phyloP scores from a whole-genome alignment of 345 rosid species.

The Lagerstroemia speciosa region DNA sequence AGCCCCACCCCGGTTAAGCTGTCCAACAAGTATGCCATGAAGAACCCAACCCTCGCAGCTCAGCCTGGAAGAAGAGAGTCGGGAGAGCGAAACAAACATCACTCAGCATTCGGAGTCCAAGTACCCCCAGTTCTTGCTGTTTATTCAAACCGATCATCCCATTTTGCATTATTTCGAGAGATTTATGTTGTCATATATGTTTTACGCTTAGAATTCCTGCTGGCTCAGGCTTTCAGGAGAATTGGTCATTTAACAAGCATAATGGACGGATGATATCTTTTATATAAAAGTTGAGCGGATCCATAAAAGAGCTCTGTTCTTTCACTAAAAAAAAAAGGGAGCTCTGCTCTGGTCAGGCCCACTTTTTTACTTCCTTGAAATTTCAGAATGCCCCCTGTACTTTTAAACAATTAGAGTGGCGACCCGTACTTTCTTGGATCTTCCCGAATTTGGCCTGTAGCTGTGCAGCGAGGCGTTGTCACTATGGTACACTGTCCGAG shows the following conservation, averaged over 20 bases:
- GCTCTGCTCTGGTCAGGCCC: neutral
- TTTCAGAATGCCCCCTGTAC: neutral
- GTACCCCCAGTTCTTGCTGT: too few species aligned
- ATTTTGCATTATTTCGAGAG: too few species aligned
- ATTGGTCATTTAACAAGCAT: too few species aligned
- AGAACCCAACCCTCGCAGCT: slow-evolving; percentile 96
- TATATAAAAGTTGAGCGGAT: too few species aligned
- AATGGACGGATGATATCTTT: neutral
- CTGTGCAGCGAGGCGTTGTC: slow-evolving; percentile 53
- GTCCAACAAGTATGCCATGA: slow-evolving; percentile 95
- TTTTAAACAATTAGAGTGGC: neutral
- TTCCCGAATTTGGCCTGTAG: slow-evolving; percentile 16
- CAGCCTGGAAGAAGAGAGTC: slow-evolving; percentile 45
- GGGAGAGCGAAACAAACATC: neutral
- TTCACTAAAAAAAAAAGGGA: too few species aligned
- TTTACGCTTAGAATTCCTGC: neutral
- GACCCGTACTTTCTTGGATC: too few species aligned
- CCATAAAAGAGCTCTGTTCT: too few species aligned
- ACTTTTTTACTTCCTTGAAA: neutral
- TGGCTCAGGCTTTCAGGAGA: neutral
- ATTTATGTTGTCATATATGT: too few species aligned
- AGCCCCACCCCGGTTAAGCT: slow-evolving; percentile 92
- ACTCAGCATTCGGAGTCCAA: too few species aligned
- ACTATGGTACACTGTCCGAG: slow-evolving; percentile 41
- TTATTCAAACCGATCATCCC: too few species aligned